A percentile compares a stretch with the other conserved stretches of the same genome.
Evolutionary conservation across 78 protist genomes (phyloP).

Genomic region (Dictyostelium citrinum): DNA sequence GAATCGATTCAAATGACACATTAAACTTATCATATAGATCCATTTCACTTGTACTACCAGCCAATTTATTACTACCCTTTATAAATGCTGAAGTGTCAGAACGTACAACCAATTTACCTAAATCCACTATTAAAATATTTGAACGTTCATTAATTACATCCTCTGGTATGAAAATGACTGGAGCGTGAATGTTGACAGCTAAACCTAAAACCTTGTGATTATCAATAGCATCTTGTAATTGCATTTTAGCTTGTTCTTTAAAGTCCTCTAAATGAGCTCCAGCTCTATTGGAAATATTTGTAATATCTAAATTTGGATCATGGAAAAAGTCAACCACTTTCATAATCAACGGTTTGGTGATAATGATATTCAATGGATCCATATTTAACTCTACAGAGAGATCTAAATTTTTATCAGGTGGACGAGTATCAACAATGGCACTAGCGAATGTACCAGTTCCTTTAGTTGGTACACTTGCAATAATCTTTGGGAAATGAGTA

Average conservation of each 20-base stretch:
- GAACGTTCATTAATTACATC: constrained; percentile 21
- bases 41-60: not conserved
- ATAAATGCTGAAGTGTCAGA: not conserved
- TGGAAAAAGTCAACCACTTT: constrained; percentile 46
- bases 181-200: constrained; percentile 59
- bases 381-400: constrained; percentile 45
- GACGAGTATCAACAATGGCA: constrained; percentile 53
- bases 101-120: constrained; percentile 58
- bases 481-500: constrained; percentile 48
- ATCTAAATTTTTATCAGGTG: constrained; percentile 33
- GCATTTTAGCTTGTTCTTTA: constrained; percentile 43
- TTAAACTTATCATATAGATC: constrained; percentile 71
- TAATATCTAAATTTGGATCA: constrained; percentile 34
- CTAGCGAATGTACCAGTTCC: constrained; percentile 1
- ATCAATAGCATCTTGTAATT: constrained; percentile 60
- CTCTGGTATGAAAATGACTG: constrained; percentile 65
- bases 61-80: constrained; percentile 40
- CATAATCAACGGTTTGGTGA: constrained; percentile 54
- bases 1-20: constrained; percentile 49
- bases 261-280: constrained; percentile 36
- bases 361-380: constrained; percentile 54
- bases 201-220: constrained; percentile 64
- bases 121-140: constrained; percentile 19
- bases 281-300: constrained; percentile 65
- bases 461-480: not conserved